phyloP scores from a whole-genome alignment of 345 rosid genomes.

The Pugionium dolabratum region DNA sequence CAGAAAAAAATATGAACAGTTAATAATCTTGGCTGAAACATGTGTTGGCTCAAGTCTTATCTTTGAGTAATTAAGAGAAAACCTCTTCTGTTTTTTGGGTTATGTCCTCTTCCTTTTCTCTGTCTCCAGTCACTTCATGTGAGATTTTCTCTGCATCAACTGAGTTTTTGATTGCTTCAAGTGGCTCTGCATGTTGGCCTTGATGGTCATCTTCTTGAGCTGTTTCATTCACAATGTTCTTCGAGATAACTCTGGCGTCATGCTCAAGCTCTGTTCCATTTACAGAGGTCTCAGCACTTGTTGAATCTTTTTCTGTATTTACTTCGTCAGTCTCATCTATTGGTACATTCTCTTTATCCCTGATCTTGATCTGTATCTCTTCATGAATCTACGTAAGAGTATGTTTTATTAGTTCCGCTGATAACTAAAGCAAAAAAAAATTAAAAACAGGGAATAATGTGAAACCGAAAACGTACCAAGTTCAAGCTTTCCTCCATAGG shows the following conservation, averaged over 20 bases:
- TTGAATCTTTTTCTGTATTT: not conserved
- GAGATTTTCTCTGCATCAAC: conserved; percentile 14
- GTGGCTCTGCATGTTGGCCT: not conserved
- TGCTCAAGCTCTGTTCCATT: conserved; percentile 28
- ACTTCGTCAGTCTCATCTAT: conserved; percentile 3
- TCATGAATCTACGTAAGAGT: conserved; percentile 35
- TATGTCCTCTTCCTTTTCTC: conserved; percentile 5
- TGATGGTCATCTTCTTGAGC: conserved; percentile 16
- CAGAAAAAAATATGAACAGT: not conserved
- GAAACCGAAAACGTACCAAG: not conserved
- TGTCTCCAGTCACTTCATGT: conserved; percentile 6
- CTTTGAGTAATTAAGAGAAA: conserved; percentile 1
- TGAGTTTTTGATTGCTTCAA: not conserved
- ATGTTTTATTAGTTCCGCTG: not conserved
- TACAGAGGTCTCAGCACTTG: conserved; percentile 17
- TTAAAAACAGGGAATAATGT: not conserved
- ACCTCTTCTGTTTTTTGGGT: conserved; percentile 8
- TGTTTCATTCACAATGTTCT: conserved; percentile 6
- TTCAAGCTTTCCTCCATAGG: conserved; percentile 1
- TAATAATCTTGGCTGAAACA: not conserved
- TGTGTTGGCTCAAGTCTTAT: not conserved
- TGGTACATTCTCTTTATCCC: not conserved
- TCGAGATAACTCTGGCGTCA: not conserved
- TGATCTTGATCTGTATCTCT: conserved; percentile 24
- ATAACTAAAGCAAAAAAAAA: not conserved